Conservation (phyloP, 2,329 filamentous ascomycete species). For the Colletotrichum eleusines region DNA sequence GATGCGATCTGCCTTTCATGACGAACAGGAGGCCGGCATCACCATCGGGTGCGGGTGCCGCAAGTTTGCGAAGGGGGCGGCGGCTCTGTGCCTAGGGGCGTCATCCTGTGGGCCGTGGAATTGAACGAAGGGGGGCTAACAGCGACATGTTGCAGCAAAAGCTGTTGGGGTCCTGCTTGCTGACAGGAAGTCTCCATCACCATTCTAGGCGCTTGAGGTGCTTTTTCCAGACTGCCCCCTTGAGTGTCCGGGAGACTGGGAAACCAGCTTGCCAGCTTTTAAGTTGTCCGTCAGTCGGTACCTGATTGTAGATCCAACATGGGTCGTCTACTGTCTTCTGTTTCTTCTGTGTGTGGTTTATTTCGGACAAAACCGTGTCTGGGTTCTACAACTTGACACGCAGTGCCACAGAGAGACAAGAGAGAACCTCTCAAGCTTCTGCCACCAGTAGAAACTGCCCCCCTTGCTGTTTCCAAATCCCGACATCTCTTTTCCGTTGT, state of each 20-base stretch:
- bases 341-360: conserved; percentile 16
- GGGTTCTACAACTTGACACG: not conserved
- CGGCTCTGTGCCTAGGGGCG: not conserved
- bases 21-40: conserved; percentile 3
- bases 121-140: conserved; percentile 13
- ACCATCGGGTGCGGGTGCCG: conserved; percentile 14
- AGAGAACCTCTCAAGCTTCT: conserved; percentile 1
- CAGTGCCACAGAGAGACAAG: not conserved
- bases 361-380: conserved; percentile 27
- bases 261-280: not conserved
- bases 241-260: not conserved
- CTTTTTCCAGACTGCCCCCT: no score
- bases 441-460: not conserved
- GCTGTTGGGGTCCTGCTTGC: conserved; percentile 20
- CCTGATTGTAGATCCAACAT: not conserved
- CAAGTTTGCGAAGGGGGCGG: not conserved
- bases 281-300: not conserved
- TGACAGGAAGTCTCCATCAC: conserved; percentile 25
- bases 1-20: conserved; percentile 7
- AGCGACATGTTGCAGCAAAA: conserved; percentile 7
- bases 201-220: no score
- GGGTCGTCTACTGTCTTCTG: not conserved
- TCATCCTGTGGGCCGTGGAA: conserved; percentile 12
- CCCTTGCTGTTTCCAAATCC: not conserved
- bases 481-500: not conserved